These are phyloP conservation scores for Capronia coronata DNA, from an alignment of 2,329 filamentous ascomycete species.

Conservation along the genomic window DNA sequence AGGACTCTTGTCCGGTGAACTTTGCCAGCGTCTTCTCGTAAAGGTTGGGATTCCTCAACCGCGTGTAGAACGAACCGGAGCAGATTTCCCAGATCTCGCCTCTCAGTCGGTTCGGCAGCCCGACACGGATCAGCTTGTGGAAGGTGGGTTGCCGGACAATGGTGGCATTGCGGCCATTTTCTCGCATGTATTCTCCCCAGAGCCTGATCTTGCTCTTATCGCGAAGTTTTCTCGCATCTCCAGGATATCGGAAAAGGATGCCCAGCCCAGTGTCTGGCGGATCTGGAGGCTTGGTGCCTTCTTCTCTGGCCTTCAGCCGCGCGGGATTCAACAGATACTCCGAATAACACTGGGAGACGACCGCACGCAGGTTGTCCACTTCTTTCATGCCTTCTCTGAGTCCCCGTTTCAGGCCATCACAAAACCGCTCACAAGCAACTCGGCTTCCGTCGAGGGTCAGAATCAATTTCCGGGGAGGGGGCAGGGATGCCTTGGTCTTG, in stretches of 20 bases:
- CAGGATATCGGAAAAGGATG: slow-evolving; percentile 88
- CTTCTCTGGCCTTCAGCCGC: slow-evolving; percentile 51
- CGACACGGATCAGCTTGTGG: slow-evolving; percentile 93
- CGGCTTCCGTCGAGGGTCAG: slow-evolving; percentile 85
- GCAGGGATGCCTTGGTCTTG: slow-evolving; percentile 29
- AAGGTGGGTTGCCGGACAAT: slow-evolving; percentile 93
- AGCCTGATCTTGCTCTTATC: slow-evolving; percentile 95
- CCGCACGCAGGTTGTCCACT: slow-evolving; percentile 73
- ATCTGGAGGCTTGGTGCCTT: slow-evolving; percentile 40
- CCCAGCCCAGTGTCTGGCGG: slow-evolving; percentile 91
- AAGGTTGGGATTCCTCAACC: slow-evolving; percentile 75
- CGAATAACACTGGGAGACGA: slow-evolving; percentile 82
- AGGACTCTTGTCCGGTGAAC: slow-evolving; percentile 75
- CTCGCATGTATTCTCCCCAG: slow-evolving; percentile 92
- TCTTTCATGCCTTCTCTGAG: slow-evolving; percentile 80
- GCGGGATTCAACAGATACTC: slow-evolving; percentile 62
- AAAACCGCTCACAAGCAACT: slow-evolving; percentile 88
- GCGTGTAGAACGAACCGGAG: slow-evolving; percentile 81
- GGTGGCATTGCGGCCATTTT: slow-evolving; percentile 89
- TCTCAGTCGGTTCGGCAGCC: slow-evolving; percentile 82
- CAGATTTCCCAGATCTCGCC: slow-evolving; percentile 96
- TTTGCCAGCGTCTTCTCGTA: slow-evolving; percentile 80
- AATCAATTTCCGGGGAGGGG: slow-evolving; percentile 66
- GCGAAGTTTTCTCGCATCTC: slow-evolving; percentile 85
- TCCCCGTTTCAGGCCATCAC: slow-evolving; percentile 87